Percentiles rank a stretch among this genome's conserved stretches.
Evolutionary conservation across 352 stramenopile species (phyloP).

Genomic region (Phytophthora europaea): DNA sequence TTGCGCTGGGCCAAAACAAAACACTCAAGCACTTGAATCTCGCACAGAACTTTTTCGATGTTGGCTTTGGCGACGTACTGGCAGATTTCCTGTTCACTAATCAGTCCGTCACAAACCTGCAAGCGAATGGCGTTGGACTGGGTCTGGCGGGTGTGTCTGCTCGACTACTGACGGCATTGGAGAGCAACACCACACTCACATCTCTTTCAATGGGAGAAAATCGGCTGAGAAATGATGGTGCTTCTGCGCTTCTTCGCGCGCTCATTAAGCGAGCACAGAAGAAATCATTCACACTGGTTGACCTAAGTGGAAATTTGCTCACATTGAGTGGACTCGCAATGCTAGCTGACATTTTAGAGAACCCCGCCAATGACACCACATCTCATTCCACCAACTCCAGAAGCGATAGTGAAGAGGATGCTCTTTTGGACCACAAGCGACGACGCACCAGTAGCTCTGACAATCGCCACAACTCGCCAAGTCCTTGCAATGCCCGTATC

Average conservation of each 20-base stretch:
- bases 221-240: constrained; percentile 70
- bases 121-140: constrained; percentile 75
- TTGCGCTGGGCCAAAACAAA: constrained; percentile 61
- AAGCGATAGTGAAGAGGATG: constrained; percentile 1
- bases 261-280: constrained; percentile 53
- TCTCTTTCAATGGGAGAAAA: constrained; percentile 76
- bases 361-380: neutral
- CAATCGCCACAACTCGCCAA: constrained; percentile 4
- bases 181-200: constrained; percentile 55
- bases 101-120: constrained; percentile 52
- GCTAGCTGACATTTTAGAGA: constrained; percentile 53
- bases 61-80: constrained; percentile 73
- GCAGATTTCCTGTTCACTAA: constrained; percentile 74
- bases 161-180: constrained; percentile 55
- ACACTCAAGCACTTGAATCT: constrained; percentile 71
- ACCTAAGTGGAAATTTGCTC: constrained; percentile 84
- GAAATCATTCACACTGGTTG: constrained; percentile 57
- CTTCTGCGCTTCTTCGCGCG: constrained; percentile 54
- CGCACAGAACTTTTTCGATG: constrained; percentile 81
- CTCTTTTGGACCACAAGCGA: constrained; percentile 37
- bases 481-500: neutral
- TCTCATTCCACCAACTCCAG: constrained; percentile 1
- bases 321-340: constrained; percentile 56
- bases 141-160: constrained; percentile 59
- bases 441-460: constrained; percentile 32